A percentile compares a stretch with the other conserved stretches of the same genome.
These are phyloP conservation scores for Pharnaceum exiguum DNA, from an alignment of 148 eudicot species.

Conservation along the genomic window DNA sequence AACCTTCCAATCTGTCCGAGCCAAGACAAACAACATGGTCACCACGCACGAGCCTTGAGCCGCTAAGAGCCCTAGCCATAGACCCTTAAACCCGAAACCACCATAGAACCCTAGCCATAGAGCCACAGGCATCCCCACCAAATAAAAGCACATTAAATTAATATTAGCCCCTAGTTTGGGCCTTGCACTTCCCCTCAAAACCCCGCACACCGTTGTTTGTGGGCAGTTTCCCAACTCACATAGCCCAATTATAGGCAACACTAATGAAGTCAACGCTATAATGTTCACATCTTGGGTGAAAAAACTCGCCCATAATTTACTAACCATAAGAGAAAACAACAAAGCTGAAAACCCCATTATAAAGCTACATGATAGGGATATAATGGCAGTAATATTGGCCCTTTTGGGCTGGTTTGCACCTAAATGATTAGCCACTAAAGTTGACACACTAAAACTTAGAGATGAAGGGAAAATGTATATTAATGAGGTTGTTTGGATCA, in stretches of 20 bases:
- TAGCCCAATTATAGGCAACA: slow-evolving; percentile 66
- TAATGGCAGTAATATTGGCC: slow-evolving; percentile 48
- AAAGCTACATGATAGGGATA: slow-evolving; percentile 52
- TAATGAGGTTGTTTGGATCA: slow-evolving; percentile 68
- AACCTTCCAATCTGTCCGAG: slow-evolving; percentile 51
- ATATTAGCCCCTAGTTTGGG: slow-evolving; percentile 62
- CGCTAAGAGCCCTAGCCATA: slow-evolving; percentile 70
- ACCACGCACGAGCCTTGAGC: slow-evolving; percentile 58
- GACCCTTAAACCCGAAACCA: slow-evolving; percentile 53
- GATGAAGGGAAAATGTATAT: slow-evolving; percentile 82
- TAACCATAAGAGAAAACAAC: slow-evolving; percentile 37
- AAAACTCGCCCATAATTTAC: slow-evolving; percentile 54
- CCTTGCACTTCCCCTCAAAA: slow-evolving; percentile 58
- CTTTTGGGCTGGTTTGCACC: slow-evolving; percentile 46
- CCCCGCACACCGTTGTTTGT: slow-evolving; percentile 71
- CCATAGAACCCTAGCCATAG: slow-evolving; percentile 40
- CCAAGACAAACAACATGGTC: slow-evolving; percentile 43
- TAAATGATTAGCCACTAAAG: slow-evolving; percentile 61
- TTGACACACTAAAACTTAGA: slow-evolving; percentile 57
- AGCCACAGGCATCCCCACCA: slow-evolving; percentile 73
- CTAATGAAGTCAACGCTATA: slow-evolving; percentile 41
- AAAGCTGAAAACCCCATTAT: slow-evolving; percentile 50
- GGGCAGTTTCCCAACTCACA: slow-evolving; percentile 83
- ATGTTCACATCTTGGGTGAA: slow-evolving; percentile 59
- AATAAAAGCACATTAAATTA: slow-evolving; percentile 58